Evolutionary conservation across 768 basidiomycete genomes (phyloP), one percentile per base, ranked within the genome.

Genomic region (Leccinum barrowsii): DNA sequence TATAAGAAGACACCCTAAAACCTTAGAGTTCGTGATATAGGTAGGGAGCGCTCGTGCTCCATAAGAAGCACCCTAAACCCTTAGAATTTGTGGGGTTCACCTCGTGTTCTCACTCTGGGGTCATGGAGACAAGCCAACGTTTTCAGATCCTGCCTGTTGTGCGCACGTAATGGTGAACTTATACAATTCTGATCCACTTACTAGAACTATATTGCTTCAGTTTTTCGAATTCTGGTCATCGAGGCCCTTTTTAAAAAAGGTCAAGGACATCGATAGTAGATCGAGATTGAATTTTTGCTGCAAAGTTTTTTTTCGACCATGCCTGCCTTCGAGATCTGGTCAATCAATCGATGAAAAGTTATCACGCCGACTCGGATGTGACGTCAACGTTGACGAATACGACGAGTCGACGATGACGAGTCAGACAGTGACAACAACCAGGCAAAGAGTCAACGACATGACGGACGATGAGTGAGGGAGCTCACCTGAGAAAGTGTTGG

Each of bases 291-390:
- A 40, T 17, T 15, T 13, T n/a, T 5, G 7, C 15, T 40, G 7
- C 17, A 21, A 7, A 7, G 4, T 5, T 51, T 65, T 24, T 24
- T 19, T 44, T 59, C 26, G 67, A 37, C 11, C 72, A 65, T 8
- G 75, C 76, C 63, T 68, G 72, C 56, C 77, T 79, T 0, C 32
- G 32, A 34, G 80, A 81, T 8, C 80, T 73, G 30, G 63, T 64
- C 26, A 82, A 55, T 73, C 34, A 2, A 35, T 15, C 34, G 13
- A 13, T 35, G 34, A 5, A 35, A 80, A 77, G 59, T 24, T 24
- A 24, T 24, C 24, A 24, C 24, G 24, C 24, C 24, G 24, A 24
- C 24, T 24, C 24, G 24, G 24, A 24, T 5, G 24, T 24, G 24
- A 24, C 24, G 24, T 24, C 24, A 24, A 24, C 24, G 24, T 24